Base-by-base conservation (phyloP, 352 stramenopile species). In the Chrysophaeum taylorii region DNA sequence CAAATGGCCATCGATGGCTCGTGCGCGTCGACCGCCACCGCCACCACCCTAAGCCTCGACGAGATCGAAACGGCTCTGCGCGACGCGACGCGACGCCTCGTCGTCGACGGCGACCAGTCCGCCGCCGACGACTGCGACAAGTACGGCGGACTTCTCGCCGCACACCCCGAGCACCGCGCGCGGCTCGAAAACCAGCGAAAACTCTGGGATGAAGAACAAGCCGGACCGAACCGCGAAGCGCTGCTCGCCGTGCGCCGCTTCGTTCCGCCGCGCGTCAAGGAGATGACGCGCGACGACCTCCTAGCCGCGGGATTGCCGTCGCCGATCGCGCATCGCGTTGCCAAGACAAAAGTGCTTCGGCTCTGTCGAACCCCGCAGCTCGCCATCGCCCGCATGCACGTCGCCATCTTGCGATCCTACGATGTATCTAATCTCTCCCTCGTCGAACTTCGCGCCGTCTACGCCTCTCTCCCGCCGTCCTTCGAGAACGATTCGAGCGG, bases 321-420 rank as follows among this genome's bases (percentile, higher is more conserved):
- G 7, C 16, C 4, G 18, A 2, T 53, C 36, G 27, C 64, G 64
- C 21, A 39, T 7, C 42, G 64, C 33, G 52, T 70, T 21, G 2
- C 18, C 31, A 33, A n/a, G 2, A 74, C 41, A 25, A 63, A 5
- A 2, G 45, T 29, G 1, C 29, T 74, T 14, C 73, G 70, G 70
- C 41, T 74, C 16, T 39, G 12, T 1, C 31, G 67, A 16, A 1
- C 7, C 21, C 23, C 36, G 4, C 48, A 29, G 33, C 23, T 21
- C 7, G 41, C 9, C 37, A 73, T 74, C 64, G 60, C 70, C 18
- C 36, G 48, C 37, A 67, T 68, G 35, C 70, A 74, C 67, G 43
- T 60, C 31, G 69, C 63, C 2, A 63, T 72, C 63, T 29, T 73
- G 2, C 68, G 43, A 2, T n/a, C 41, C 33, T 73, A 57, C 69